These are phyloP conservation scores for Kluyveromyces starmeri DNA, from an alignment of 805 yeast species.

Conservation along the genomic window DNA sequence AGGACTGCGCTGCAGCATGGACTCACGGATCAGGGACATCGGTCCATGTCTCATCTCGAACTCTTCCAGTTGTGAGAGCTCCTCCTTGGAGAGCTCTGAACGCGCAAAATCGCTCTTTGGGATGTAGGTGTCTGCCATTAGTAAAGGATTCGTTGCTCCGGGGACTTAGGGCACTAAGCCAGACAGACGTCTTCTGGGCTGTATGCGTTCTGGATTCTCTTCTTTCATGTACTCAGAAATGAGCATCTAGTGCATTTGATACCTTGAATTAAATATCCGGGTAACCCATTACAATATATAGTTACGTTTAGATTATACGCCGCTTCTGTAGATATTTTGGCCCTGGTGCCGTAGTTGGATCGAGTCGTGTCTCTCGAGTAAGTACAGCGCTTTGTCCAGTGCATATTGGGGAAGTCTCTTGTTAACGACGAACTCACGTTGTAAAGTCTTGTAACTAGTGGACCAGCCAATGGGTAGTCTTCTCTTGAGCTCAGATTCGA, in stretches of 20 bases:
- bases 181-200: no score
- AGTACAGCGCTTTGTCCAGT: constrained; percentile 71
- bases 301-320: constrained; percentile 47
- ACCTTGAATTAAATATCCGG: no score
- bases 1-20: constrained; percentile 64
- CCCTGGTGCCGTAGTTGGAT: constrained; percentile 83
- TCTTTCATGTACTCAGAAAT: no score
- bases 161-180: no score
- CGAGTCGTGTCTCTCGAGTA: constrained; percentile 79
- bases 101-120: constrained; percentile 49
- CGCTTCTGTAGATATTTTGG: constrained; percentile 66
- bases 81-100: constrained; percentile 70
- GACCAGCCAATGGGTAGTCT: constrained; percentile 96
- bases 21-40: constrained; percentile 74
- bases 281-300: no score
- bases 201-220: no score
- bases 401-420: constrained; percentile 59
- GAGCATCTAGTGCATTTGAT: no score
- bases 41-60: constrained; percentile 90
- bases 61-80: constrained; percentile 75
- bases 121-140: constrained; percentile 5
- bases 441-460: constrained; percentile 74
- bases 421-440: constrained; percentile 70
- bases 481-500: constrained; percentile 79
- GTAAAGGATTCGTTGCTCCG: no score